phyloP scores from a whole-genome alignment of 2,329 filamentous ascomycete species.

The Geosmithia morbida region DNA sequence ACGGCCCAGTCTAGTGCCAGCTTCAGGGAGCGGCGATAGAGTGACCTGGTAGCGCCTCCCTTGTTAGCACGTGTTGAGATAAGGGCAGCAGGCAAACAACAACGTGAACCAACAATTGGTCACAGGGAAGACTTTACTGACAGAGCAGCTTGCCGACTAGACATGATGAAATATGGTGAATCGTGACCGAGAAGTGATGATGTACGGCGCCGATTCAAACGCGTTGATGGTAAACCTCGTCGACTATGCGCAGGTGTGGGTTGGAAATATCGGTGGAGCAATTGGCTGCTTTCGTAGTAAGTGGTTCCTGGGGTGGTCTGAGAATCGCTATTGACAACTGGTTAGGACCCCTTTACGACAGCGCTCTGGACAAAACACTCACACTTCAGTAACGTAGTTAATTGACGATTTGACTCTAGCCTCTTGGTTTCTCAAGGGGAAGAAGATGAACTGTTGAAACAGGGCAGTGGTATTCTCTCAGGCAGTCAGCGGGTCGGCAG shows the following conservation, averaged over 20 bases:
- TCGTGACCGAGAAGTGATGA: background rate
- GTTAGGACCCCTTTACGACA: background rate
- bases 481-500: background rate
- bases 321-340: background rate
- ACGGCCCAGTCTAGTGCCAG: constrained; percentile 92
- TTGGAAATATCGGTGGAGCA: background rate
- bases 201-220: background rate
- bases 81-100: background rate
- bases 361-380: background rate
- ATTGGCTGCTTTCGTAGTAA: background rate
- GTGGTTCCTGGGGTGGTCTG: background rate
- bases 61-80: background rate
- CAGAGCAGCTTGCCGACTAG: constrained; percentile 30
- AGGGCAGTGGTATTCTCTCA: background rate
- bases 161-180: background rate
- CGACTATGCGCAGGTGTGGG: background rate
- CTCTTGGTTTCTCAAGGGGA: background rate
- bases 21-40: constrained; percentile 89
- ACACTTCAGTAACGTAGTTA: background rate
- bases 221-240: background rate
- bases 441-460: background rate
- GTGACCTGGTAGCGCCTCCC: constrained; percentile 34
- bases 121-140: constrained; percentile 17
- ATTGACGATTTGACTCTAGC: background rate
- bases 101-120: background rate